phyloP scores from a whole-genome alignment of 2,329 filamentous ascomycete species.

The Fusarium concolor region DNA sequence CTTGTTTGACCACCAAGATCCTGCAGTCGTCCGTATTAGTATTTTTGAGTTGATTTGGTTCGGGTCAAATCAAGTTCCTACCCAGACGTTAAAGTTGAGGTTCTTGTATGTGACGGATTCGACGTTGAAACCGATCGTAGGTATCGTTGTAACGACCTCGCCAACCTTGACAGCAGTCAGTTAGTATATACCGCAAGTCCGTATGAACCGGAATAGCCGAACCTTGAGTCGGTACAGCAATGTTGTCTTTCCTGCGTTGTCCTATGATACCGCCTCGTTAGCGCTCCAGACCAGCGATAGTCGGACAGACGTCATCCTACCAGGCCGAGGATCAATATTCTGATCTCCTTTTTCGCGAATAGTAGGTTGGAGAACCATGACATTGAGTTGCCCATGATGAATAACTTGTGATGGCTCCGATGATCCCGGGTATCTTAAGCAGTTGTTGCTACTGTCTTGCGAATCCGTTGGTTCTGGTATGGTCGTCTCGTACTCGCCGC shows the following conservation, averaged over 20 bases:
- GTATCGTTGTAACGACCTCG: slow-evolving; percentile 98
- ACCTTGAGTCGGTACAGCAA: slow-evolving; percentile 96
- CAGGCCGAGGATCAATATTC: slow-evolving; percentile 93
- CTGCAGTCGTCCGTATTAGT: slow-evolving; percentile 54
- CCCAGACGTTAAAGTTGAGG: slow-evolving; percentile 98
- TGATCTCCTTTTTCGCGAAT: slow-evolving; percentile 96
- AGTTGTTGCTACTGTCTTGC: slow-evolving; percentile 3
- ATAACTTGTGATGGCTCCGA: slow-evolving; percentile 25
- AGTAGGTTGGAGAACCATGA: slow-evolving; percentile 79
- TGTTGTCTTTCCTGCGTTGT: slow-evolving; percentile 98
- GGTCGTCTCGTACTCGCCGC: slow-evolving; percentile 18
- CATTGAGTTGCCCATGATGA: slow-evolving; percentile 72
- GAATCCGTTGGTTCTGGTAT: slow-evolving; percentile 3
- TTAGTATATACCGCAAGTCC: slow-evolving; percentile 18
- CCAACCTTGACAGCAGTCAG: slow-evolving; percentile 76
- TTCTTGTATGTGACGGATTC: slow-evolving; percentile 99
- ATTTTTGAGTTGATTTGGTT: neutral
- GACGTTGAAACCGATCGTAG: slow-evolving; percentile 99
- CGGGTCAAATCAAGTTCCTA: slow-evolving; percentile 57
- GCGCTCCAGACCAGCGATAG: slow-evolving; percentile 25
- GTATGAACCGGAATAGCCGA: slow-evolving; percentile 14
- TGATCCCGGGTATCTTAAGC: slow-evolving; percentile 20
- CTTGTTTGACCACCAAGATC: slow-evolving; percentile 98
- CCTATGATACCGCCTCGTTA: slow-evolving; percentile 63
- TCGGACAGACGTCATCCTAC: slow-evolving; percentile 62